phyloP scores from a whole-genome alignment of 2,329 filamentous ascomycete genomes.

The Hymenoscyphus infarciens region DNA sequence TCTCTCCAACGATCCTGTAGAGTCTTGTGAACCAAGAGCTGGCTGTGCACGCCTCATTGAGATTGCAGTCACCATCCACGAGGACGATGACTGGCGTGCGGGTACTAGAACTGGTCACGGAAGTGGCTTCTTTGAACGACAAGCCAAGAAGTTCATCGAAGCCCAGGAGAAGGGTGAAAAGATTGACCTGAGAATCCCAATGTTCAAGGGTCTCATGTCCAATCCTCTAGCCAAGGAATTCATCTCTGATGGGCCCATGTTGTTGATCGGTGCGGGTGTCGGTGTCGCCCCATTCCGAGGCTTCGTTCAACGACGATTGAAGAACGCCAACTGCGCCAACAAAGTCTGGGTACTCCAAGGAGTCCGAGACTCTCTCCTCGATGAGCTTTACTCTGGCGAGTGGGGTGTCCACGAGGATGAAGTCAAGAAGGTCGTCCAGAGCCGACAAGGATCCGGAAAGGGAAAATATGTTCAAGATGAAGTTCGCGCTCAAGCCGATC shows the following conservation, averaged over 20 bases:
- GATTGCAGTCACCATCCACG: constrained; percentile 94
- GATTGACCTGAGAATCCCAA: constrained; percentile 73
- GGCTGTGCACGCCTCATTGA: constrained; percentile 77
- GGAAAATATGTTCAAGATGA: constrained; percentile 96
- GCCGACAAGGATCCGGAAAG: constrained; percentile 56
- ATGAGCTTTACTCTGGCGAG: constrained; percentile 95
- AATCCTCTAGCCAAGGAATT: constrained; percentile 93
- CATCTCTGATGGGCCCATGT: constrained; percentile 91
- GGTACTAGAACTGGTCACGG: constrained; percentile 78
- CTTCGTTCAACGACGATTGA: constrained; percentile 90
- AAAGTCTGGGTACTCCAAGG: constrained; percentile 97
- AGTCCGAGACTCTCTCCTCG: constrained; percentile 86
- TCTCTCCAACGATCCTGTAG: constrained; percentile 89
- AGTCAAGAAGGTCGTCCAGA: constrained; percentile 78
- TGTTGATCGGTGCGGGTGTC: constrained; percentile 93
- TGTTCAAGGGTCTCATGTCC: constrained; percentile 98
- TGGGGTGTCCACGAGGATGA: constrained; percentile 91
- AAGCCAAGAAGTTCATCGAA: constrained; percentile 69
- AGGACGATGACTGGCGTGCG: constrained; percentile 73
- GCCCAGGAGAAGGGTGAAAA: constrained; percentile 59
- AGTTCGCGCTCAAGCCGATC: constrained; percentile 81
- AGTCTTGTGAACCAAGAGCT: constrained; percentile 39
- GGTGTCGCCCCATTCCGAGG: constrained; percentile 97
- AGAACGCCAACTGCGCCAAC: constrained; percentile 94
- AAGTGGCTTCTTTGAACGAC: constrained; percentile 87